Base-by-base conservation (phyloP, 164 flowering plant genomes). In the Chloranthus sessilifolius region DNA sequence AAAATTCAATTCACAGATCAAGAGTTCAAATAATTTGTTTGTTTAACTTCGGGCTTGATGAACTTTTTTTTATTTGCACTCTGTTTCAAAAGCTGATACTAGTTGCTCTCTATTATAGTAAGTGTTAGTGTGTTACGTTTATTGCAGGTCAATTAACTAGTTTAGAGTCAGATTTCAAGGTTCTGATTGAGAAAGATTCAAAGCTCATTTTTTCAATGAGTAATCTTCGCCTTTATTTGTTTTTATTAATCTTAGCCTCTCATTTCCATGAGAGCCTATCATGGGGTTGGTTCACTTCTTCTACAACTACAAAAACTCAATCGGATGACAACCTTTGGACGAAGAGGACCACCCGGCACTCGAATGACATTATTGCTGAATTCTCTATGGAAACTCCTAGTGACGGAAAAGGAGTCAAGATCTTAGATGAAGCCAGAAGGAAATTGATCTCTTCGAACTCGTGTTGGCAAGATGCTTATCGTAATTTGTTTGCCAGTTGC, bases 391-490 rank as follows among this genome's bases (percentile, higher is more conserved):
- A 75, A 33, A 55, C 54, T 5, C 47, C 62, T 4, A 44, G 50
- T 22, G 60, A 72, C 31, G 61, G 16, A 4, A 82, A 73, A 56
- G 94, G 79, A 16, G 28, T 59, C 0, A 21, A 69, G 60, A 21
- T 65, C 19, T 48, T 82, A 0, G 83, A 87, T 28, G 72, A 68
- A 6, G 89, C 89, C 0, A 76, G 53, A 35, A 67, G 46, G 2
- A 82, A 65, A 43, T 14, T 74, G 61, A 65, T 40, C 1, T 57
- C 48, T 17, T 33, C 80, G 1, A 72, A 74, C 53, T 60, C 87
- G 8, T 90, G 98, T 60, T 81, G 85, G 91, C 77, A 71, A 34
- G 66, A 66, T 23, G 95, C 98, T 3, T 90, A 90, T 48, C 38
- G 49, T 6, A 66, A 25, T 33, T 71, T 90, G 7, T 82, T 90